phyloP scores from a whole-genome alignment of 306 rosid species.

The Quercus alba region DNA sequence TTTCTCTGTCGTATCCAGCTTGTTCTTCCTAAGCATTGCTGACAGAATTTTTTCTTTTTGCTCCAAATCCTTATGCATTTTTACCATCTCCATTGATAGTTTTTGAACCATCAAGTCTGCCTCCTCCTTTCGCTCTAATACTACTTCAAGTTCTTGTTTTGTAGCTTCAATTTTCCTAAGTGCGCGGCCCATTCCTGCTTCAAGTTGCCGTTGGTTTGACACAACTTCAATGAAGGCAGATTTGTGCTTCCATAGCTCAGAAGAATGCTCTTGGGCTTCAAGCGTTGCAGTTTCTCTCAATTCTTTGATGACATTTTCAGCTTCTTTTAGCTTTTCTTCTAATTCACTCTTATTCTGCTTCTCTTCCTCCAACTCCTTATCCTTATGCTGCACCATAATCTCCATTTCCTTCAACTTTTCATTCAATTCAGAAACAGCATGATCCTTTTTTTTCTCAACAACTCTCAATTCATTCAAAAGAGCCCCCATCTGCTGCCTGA shows the following conservation, averaged over 20 bases:
- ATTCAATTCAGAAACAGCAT: conserved; percentile 38
- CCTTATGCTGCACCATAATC: conserved; percentile 47
- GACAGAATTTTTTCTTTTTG: conserved; percentile 94
- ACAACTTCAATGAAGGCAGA: conserved; percentile 88
- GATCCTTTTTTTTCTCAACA: conserved; percentile 54
- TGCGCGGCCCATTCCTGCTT: conserved; percentile 72
- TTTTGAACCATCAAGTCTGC: conserved; percentile 74
- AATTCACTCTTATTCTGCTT: conserved; percentile 51
- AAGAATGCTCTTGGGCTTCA: conserved; percentile 74
- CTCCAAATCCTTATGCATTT: conserved; percentile 78
- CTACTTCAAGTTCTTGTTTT: conserved; percentile 56
- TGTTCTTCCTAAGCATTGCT: conserved; percentile 88
- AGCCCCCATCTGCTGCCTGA: conserved; percentile 67
- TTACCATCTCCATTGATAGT: conserved; percentile 59
- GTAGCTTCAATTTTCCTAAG: conserved; percentile 64
- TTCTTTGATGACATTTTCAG: conserved; percentile 57
- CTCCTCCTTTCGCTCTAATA: conserved; percentile 72
- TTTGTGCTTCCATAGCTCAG: conserved; percentile 87
- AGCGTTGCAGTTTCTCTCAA: conserved; percentile 50
- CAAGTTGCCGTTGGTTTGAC: conserved; percentile 85
- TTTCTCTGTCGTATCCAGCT: conserved; percentile 75
- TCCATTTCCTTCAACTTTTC: conserved; percentile 63
- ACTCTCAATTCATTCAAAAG: conserved; percentile 58
- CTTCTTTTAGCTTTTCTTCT: conserved; percentile 54
- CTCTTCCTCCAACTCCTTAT: conserved; percentile 53